Evolutionary conservation across 192 early-diverging fungal genomes (phyloP).

Genomic region (Dissophora ornata): DNA sequence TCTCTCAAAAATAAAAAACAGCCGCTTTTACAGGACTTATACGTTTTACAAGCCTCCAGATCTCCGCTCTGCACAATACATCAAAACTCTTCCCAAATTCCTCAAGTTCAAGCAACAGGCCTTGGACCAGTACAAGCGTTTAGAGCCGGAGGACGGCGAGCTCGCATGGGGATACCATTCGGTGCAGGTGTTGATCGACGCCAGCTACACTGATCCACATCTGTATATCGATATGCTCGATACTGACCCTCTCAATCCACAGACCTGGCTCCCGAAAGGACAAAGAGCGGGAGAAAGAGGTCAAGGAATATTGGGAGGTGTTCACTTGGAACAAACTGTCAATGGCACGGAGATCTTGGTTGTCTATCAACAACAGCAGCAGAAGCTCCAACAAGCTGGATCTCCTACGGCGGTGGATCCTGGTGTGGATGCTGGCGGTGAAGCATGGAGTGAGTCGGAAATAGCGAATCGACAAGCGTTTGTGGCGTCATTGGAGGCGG

Average conservation of each 20-base stretch:
- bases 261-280: conserved; percentile 10
- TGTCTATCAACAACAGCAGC: no score
- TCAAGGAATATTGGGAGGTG: not conserved
- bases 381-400: no score
- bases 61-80: conserved; percentile 30
- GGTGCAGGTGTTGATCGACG: conserved; percentile 38
- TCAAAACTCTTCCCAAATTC: conserved; percentile 20
- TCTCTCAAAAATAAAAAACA: not conserved
- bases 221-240: conserved; percentile 49
- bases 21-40: conserved; percentile 47
- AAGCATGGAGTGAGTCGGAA: not conserved
- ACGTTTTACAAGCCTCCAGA: conserved; percentile 24
- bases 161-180: conserved; percentile 51
- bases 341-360: not conserved
- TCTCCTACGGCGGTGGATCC: no score
- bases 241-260: conserved; percentile 34
- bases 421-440: not conserved
- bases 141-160: conserved; percentile 24
- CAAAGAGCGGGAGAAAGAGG: no score
- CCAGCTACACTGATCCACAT: conserved; percentile 23
- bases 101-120: conserved; percentile 28
- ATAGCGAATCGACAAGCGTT: not conserved
- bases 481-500: not conserved
- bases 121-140: conserved; percentile 44
- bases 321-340: not conserved